Base-by-base conservation (phyloP, 768 basidiomycete genomes). In the Hemileccinum rubropunctum region DNA sequence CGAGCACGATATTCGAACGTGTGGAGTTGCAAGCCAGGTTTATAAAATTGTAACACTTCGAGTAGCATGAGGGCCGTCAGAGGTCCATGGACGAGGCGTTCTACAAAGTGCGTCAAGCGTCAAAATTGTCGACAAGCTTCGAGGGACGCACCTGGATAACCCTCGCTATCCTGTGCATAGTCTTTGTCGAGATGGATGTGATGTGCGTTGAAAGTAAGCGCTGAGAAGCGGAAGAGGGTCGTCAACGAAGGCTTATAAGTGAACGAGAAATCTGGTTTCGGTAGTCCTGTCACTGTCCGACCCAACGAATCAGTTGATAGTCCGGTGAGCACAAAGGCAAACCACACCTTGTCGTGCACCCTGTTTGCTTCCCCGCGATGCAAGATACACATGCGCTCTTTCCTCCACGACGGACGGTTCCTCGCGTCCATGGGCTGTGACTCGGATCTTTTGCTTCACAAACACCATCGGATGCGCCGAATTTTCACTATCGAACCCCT, bases 191-290 rank as follows among this genome's bases (percentile, higher is more conserved):
- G 77, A 67, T 94, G 91, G 56, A 94, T 88, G 57, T 82, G 77
- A 57, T 94, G 91, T 12, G 81, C 87, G 58, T 94, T 93, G 72
- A 90, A 91, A 56, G 84, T 92, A 20, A 94, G 73, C 17, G 91
- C 88, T 5, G 89, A 92, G 69, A 86, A 94, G 20, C 89, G 82
- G 72, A 94, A 94, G 18, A 93, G 71, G 1, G 86, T 89, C 9
- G 83, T 82, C 32, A 81, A 67, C 21, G 78, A 81, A 3, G 90
- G 90, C 13, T 69, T 79, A 61, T 83, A 90, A 27, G 70, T 73
- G 64, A 89, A 84, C 4, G 80, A 76, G 63, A 88, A 84, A 53
- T 84, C 79, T 1, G 73, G 65, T 4, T 59, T 52, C 12, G 82
- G 83, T 17, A 84, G 60, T 51, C 71, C 76, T 21, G 72, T 68